Conservation (phyloP, 1,284 basidiomycete genomes). For the Xanthoconium separans region DNA sequence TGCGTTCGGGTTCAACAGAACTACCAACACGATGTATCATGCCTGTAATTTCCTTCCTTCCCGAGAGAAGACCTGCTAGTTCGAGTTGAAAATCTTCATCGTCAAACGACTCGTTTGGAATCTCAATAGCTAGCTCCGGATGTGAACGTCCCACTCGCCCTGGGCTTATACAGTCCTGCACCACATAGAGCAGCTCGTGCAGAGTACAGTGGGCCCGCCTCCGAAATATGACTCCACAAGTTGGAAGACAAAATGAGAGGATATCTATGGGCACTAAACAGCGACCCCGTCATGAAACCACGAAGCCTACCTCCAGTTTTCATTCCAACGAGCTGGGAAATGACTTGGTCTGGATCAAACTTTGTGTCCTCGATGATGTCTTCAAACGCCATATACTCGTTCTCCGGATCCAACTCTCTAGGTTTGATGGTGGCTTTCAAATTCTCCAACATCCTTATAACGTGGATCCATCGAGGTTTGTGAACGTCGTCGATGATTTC, state of each 20-base stretch:
- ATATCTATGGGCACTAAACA: neutral
- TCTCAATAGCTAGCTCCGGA: neutral
- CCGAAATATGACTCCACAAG: neutral
- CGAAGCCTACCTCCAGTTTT: neutral
- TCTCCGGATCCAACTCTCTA: no score
- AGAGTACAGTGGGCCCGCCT: neutral
- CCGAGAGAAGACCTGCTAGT: neutral
- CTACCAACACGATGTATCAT: neutral
- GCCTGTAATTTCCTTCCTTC: neutral
- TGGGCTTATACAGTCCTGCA: neutral
- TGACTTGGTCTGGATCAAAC: neutral
- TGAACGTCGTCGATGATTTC: neutral
- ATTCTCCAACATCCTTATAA: neutral
- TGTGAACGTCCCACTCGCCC: neutral
- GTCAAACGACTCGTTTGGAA: neutral
- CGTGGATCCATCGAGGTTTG: neutral
- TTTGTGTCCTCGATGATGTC: no score
- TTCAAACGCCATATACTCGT: no score
- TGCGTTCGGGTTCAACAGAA: neutral
- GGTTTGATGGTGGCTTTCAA: neutral
- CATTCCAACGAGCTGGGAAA: neutral
- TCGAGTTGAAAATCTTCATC: neutral
- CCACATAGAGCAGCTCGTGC: neutral
- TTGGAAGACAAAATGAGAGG: neutral
- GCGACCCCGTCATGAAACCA: no score